phyloP scores from a whole-genome alignment of 768 basidiomycete species.

The Suillus subaureus region DNA sequence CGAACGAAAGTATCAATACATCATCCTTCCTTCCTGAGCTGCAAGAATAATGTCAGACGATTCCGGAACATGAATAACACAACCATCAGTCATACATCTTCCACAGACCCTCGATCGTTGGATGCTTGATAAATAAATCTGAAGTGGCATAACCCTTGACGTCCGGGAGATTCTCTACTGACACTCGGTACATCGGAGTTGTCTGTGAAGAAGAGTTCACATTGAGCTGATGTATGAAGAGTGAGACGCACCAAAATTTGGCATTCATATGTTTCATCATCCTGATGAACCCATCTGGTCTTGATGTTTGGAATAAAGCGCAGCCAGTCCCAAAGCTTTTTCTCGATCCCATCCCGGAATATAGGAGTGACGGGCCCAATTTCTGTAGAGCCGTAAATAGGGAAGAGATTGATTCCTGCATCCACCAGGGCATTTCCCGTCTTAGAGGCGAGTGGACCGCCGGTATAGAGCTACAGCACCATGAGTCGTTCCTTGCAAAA shows the following conservation, averaged over 20 bases:
- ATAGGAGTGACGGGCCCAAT: conserved; percentile 12
- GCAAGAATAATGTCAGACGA: not conserved
- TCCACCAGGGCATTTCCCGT: conserved; percentile 36
- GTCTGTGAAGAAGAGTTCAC: conserved; percentile 7
- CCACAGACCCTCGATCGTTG: conserved; percentile 42
- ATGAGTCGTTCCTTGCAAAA: not conserved
- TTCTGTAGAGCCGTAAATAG: conserved; percentile 42
- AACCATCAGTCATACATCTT: conserved; percentile 26
- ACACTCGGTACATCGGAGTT: conserved; percentile 2
- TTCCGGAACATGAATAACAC: not conserved
- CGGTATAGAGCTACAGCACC: conserved; percentile 35
- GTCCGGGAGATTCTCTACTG: conserved; percentile 40
- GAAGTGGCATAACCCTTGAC: conserved; percentile 43
- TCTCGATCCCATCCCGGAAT: conserved; percentile 17
- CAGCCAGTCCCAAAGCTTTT: conserved; percentile 41
- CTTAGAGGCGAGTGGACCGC: conserved; percentile 38
- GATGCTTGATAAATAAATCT: conserved; percentile 48
- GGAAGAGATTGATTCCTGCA: conserved; percentile 34
- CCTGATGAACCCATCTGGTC: conserved; percentile 34
- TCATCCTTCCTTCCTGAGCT: conserved; percentile 37
- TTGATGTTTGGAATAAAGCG: conserved; percentile 21
- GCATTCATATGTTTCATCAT: conserved; percentile 37
- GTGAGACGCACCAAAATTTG: conserved; percentile 37
- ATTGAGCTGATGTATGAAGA: not conserved
- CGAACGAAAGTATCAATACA: conserved; percentile 34